Conservation (phyloP, 2,329 filamentous ascomycete species). For the Ceratocystis diversiconidia region DNA sequence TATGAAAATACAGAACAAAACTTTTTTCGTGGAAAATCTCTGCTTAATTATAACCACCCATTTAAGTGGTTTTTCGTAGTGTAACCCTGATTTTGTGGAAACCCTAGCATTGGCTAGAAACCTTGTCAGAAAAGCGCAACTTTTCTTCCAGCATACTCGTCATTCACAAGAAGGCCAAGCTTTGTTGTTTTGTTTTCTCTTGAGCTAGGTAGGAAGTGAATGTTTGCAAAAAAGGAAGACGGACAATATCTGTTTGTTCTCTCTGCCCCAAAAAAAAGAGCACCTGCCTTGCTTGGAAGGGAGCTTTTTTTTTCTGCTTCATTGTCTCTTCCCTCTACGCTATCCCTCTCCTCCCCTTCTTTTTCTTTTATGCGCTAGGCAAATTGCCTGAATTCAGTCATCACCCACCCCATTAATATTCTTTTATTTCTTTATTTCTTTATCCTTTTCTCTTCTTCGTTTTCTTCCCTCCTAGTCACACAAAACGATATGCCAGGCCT, state of each 20-base stretch:
- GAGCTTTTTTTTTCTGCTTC: background rate
- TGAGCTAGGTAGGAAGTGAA: background rate
- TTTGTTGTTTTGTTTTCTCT: too few relatives aligned
- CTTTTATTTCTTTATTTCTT: background rate
- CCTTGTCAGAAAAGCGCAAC: too few relatives aligned
- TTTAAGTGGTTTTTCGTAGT: too few relatives aligned
- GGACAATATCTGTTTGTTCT: background rate
- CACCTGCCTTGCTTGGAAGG: background rate
- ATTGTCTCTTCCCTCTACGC: background rate
- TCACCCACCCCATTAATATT: background rate
- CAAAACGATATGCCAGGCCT: conserved; percentile 57
- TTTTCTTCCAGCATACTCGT: too few relatives aligned
- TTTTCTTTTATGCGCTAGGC: background rate
- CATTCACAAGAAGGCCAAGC: too few relatives aligned
- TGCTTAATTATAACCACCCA: background rate
- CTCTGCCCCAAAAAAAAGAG: background rate
- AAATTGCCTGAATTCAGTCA: background rate
- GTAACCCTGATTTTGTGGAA: background rate
- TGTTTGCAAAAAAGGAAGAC: background rate
- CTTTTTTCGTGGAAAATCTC: conserved; percentile 9
- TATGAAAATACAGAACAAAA: conserved; percentile 12
- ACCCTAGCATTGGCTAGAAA: too few relatives aligned
- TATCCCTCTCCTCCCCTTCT: background rate
- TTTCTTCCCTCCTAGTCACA: conserved; percentile 18
- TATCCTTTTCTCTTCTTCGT: conserved; percentile 11